phyloP scores from a whole-genome alignment of 352 stramenopile species.

The Plasmopara viticola region DNA sequence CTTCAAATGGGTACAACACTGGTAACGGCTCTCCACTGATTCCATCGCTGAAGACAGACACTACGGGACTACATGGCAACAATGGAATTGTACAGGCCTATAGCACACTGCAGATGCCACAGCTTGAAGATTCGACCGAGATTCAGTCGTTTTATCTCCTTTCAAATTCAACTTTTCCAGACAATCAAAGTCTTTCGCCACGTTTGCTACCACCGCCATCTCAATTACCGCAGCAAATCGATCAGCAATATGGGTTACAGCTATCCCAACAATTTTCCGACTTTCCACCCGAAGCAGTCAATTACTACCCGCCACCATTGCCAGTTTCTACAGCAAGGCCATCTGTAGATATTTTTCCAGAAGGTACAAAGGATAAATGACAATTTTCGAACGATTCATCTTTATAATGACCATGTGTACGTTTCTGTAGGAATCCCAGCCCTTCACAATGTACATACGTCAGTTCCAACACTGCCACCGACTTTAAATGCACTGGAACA shows the following conservation, averaged over 20 bases:
- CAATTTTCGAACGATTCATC: not conserved
- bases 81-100: slow-evolving; percentile 7
- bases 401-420: not conserved
- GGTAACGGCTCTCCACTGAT: slow-evolving; percentile 1
- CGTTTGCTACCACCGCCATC: slow-evolving; percentile 1
- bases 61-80: not conserved
- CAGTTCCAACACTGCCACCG: slow-evolving; percentile 16
- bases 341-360: slow-evolving; percentile 18
- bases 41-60: slow-evolving; percentile 12
- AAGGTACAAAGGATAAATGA: slow-evolving; percentile 10
- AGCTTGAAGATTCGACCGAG: slow-evolving; percentile 23
- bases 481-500: slow-evolving; percentile 15
- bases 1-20: slow-evolving; percentile 3
- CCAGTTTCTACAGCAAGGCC: slow-evolving; percentile 3
- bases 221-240: slow-evolving; percentile 7
- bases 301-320: slow-evolving; percentile 11
- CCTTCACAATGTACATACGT: slow-evolving; percentile 9
- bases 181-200: slow-evolving; percentile 4
- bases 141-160: slow-evolving; percentile 21
- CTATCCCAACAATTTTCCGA: slow-evolving; percentile 11
- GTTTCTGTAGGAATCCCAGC: slow-evolving; percentile 12
- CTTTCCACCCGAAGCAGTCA: slow-evolving; percentile 6
- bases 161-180: slow-evolving; percentile 5
- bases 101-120: slow-evolving; percentile 14
- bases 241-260: slow-evolving; percentile 12